These are phyloP conservation scores for Oxyria digyna DNA, from an alignment of 148 eudicot genomes.

Conservation along the genomic window DNA sequence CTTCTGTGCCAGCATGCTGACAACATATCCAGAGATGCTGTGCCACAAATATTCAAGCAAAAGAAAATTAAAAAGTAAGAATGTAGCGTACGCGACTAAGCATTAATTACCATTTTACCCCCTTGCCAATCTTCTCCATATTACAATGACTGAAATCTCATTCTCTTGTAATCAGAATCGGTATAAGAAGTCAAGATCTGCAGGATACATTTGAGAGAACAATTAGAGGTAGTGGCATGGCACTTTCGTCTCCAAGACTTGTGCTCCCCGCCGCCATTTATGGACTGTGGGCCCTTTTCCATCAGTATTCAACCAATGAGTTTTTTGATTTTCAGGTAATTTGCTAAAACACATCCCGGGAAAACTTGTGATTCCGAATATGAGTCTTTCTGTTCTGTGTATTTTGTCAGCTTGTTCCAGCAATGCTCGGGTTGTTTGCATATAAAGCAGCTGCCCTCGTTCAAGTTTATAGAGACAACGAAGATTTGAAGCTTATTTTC, in stretches of 20 bases:
- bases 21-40: constrained; percentile 48
- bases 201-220: constrained; percentile 46
- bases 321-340: constrained; percentile 76
- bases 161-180: constrained; percentile 38
- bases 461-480: constrained; percentile 93
- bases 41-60: constrained; percentile 65
- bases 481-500: constrained; percentile 60
- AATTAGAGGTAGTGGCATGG: constrained; percentile 61
- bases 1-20: constrained; percentile 67
- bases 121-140: background rate
- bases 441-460: constrained; percentile 92
- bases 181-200: constrained; percentile 81
- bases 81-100: background rate
- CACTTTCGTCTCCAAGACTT: constrained; percentile 89
- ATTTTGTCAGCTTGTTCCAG: constrained; percentile 61
- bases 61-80: constrained; percentile 61
- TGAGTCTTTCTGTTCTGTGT: background rate
- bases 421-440: constrained; percentile 85
- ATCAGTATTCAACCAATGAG: constrained; percentile 40
- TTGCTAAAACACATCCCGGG: background rate
- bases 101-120: background rate
- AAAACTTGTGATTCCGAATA: background rate
- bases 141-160: background rate
- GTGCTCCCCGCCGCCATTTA: constrained; percentile 81
- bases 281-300: constrained; percentile 77